These are phyloP conservation scores for Casaregolazyma suthepensis DNA, from an alignment of 1,139 yeast genomes.

Conservation along the genomic window DNA sequence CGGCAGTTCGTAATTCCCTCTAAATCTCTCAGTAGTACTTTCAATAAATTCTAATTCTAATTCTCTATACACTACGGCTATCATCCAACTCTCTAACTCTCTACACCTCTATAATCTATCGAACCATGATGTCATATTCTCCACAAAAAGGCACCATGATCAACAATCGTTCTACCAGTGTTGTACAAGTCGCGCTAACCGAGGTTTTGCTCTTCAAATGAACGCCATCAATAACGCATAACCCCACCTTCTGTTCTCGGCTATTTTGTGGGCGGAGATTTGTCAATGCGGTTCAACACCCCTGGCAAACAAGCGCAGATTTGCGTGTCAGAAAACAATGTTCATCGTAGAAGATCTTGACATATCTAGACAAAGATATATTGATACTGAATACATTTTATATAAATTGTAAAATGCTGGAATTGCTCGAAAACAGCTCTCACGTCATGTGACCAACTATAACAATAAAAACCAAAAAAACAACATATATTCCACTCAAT, in stretches of 20 bases:
- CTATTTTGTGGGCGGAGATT: background rate
- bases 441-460: background rate
- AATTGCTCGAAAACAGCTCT: background rate
- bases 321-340: background rate
- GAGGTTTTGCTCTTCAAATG: background rate
- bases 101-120: too few relatives aligned
- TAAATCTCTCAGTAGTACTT: too few relatives aligned
- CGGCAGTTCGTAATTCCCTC: too few relatives aligned
- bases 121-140: background rate
- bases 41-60: too few relatives aligned
- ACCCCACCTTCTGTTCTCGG: background rate
- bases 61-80: background rate
- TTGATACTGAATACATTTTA: background rate
- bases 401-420: background rate
- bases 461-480: background rate
- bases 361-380: background rate
- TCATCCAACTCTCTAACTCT: too few relatives aligned
- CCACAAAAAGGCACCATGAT: background rate
- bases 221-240: background rate
- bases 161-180: background rate
- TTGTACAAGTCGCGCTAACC: background rate
- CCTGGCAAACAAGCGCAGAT: background rate
- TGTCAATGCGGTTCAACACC: background rate
- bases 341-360: background rate
- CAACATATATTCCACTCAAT: background rate